A percentile compares a stretch with the other conserved stretches of the same genome.
Evolutionary conservation across 805 yeast genomes (phyloP).

Genomic region (Candida nitratophila): DNA sequence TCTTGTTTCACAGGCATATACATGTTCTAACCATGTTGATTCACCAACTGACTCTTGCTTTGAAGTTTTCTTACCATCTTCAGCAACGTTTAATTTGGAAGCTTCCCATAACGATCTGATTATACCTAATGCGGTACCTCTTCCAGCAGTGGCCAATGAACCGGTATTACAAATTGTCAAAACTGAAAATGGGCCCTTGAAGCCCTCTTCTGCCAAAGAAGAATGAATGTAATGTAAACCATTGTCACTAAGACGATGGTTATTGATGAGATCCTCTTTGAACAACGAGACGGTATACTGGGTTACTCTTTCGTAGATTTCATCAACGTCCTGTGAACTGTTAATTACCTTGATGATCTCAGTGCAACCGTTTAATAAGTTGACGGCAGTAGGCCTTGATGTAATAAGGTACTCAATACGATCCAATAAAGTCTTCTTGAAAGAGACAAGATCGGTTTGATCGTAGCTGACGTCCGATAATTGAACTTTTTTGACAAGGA

Average conservation of each 20-base stretch:
- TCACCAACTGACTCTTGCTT: too few species aligned
- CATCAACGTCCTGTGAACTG: constrained; percentile 14
- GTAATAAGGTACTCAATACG: constrained; percentile 60
- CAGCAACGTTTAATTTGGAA: constrained; percentile 18
- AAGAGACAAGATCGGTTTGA: constrained; percentile 10
- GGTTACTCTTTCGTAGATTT: constrained; percentile 27
- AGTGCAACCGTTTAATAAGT: constrained; percentile 67
- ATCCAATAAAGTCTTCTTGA: constrained; percentile 31
- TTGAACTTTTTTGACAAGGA: constrained; percentile 14
- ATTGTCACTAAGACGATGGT: constrained; percentile 67
- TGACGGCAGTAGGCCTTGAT: constrained; percentile 95
- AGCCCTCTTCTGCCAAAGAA: constrained; percentile 37
- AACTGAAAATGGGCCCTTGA: constrained; percentile 65
- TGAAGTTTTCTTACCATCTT: constrained; percentile 5
- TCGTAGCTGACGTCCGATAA: constrained; percentile 21
- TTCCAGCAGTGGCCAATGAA: constrained; percentile 93
- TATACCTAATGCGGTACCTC: constrained; percentile 94
- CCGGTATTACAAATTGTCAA: constrained; percentile 96
- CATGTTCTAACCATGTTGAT: constrained; percentile 51
- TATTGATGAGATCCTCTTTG: constrained; percentile 73
- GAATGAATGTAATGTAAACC: constrained; percentile 65
- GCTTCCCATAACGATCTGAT: constrained; percentile 62
- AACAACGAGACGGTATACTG: constrained; percentile 49
- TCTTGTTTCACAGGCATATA: constrained; percentile 87
- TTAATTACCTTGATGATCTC: constrained; percentile 32